Evolutionary conservation across 1,139 yeast genomes (phyloP).

Genomic region (Saccharomyces pastorianus): DNA sequence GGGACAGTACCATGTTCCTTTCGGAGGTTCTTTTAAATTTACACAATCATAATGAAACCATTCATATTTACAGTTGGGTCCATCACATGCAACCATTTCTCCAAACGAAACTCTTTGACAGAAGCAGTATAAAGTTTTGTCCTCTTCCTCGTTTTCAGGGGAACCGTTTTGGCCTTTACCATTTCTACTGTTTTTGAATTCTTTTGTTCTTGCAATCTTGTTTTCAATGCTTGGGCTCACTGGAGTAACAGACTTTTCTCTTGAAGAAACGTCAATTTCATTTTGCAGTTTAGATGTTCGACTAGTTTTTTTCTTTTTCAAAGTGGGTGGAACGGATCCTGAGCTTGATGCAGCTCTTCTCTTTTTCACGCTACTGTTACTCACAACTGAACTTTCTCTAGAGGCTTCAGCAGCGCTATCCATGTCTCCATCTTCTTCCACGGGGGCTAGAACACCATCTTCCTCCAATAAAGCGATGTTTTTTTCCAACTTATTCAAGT

Average conservation of each 20-base stretch:
- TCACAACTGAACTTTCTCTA: slow-evolving; percentile 21
- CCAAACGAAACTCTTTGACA: slow-evolving; percentile 67
- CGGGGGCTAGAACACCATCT: slow-evolving; percentile 69
- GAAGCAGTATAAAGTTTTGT: slow-evolving; percentile 51
- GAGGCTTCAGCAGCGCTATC: slow-evolving; percentile 28
- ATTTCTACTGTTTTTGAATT: background rate
- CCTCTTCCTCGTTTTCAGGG: slow-evolving; percentile 31
- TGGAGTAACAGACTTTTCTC: background rate
- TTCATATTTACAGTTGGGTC: slow-evolving; percentile 57
- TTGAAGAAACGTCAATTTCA: background rate
- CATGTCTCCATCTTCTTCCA: slow-evolving; percentile 30
- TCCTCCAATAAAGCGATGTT: slow-evolving; percentile 70
- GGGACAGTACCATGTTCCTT: slow-evolving; percentile 70
- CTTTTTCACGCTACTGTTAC: slow-evolving; percentile 13
- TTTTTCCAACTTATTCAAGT: slow-evolving; percentile 60
- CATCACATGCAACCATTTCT: slow-evolving; percentile 75
- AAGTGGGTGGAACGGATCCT: slow-evolving; percentile 7
- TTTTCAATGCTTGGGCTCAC: background rate
- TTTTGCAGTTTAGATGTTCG: slow-evolving; percentile 7
- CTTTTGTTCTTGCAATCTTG: background rate
- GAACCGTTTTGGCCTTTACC: background rate
- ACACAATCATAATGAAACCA: slow-evolving; percentile 81
- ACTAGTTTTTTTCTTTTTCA: slow-evolving; percentile 19
- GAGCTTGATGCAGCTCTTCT: slow-evolving; percentile 18
- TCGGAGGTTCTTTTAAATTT: slow-evolving; percentile 58